Base-by-base conservation (phyloP, 768 basidiomycete genomes). In the Saitozyma sp. region DNA sequence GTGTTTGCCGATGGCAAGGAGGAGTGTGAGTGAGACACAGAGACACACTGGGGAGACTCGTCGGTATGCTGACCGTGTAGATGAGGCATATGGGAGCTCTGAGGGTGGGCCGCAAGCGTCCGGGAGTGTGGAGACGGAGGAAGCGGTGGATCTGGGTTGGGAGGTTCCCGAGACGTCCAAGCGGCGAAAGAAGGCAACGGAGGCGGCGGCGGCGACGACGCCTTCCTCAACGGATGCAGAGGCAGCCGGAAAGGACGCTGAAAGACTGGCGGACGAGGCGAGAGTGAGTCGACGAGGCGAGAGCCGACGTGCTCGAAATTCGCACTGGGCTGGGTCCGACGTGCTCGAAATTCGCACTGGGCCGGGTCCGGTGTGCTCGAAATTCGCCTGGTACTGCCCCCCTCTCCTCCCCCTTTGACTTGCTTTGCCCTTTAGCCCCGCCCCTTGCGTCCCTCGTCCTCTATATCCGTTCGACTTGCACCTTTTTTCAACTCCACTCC, bases 61-160 rank as follows among this genome's bases (percentile, higher is more conserved):
- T 39, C 14, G 46, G 51, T 46, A 20, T 19, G 29, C 29, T 29
- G 29, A 29, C 29, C 29, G 29, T 29, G 29, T 29, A 29, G 29
- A 29, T 46, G 45, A 69, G 10, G 42, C 39, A 14, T 63, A 71
- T 50, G 49, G 56, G 37, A 8, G 39, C 50, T 19, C 29, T 29
- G 29, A 29, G 29, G 29, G 29, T 29, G 29, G 29, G 2, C 17
- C 46, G 3, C 48, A 41, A 39, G 48, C 46, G 1, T 16, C 16
- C 1, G 14, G 29, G 17, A 42, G 11, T 50, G 54, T 38, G 41
- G 50, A 60, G 45, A 61, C 67, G 37, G 63, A 65, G 4, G 58
- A 62, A 20, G 55, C 61, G 37, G 20, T 69, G 7, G 77, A 76
- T 59, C 63, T 78, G 19, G 77, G 77, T 13, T 78, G 74, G 74